Base-by-base conservation (phyloP, 2,329 filamentous ascomycete genomes). In the Cryphonectria japonica region DNA sequence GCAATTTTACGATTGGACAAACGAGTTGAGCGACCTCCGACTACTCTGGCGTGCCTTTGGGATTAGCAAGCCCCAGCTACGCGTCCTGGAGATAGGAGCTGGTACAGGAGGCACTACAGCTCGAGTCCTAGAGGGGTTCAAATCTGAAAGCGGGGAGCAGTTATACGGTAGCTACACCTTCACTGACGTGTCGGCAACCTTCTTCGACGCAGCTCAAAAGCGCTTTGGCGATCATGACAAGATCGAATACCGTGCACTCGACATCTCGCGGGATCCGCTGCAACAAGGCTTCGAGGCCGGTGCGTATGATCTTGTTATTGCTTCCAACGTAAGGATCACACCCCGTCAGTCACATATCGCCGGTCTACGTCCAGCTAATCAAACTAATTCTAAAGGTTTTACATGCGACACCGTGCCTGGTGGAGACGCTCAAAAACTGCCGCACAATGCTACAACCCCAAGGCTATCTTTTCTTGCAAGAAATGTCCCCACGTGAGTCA, bases 111-210 rank as follows among this genome's bases (percentile, higher is more conserved):
- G 46, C 46, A 50, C 46, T n/a, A 50, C 46, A n/a, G 46, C 46
- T 50, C 19, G 46, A n/a, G 46, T 50, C 7, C 19, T 50, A 2
- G 46, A 50, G 46, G 46, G 46, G n/a, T 50, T 50, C 46, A 50
- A 50, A 22, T 50, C 46, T 11, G 46, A n/a, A 22, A n/a, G 46
- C 46, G 8, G 22, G 46, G 46, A 50, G 46, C 46, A 22, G 6
- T 2, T 50, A 22, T 50, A 50, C 46, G 46, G 46, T 19, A 50
- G 22, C 46, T 68, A 71, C 26, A 68, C 69, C 32, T 68, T 68
- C 34, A 71, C 69, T 16, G 69, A 71, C 41, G 65, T 71, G 14
- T 71, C 69, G 5, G 22, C 60, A 19, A 43, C 65, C 6, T 71
- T 71, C 46, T 71, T 68, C 29, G 46, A 50, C 22, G 46, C 46